phyloP scores from a whole-genome alignment of 345 rosid species.

The Arabidopsis arenosa region DNA sequence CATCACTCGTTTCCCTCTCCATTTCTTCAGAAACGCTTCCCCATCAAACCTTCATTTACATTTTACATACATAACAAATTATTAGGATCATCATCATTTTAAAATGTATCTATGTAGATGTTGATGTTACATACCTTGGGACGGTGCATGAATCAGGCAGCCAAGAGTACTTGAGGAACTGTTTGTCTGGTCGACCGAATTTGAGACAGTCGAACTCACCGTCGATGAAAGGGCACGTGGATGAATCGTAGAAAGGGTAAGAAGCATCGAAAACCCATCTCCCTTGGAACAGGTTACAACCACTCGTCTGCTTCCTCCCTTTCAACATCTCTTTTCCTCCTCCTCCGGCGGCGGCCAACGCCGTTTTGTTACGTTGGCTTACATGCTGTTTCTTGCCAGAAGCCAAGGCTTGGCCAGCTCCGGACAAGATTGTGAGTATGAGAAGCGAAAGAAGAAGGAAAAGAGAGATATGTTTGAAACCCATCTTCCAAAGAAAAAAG shows the following conservation, averaged over 20 bases:
- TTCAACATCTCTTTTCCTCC: conserved; percentile 39
- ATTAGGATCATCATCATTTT: neutral
- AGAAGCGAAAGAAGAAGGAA: conserved; percentile 33
- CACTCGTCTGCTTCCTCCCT: conserved; percentile 57
- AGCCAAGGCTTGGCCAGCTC: conserved; percentile 18
- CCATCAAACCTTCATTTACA: conserved; percentile 68
- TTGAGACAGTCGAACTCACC: conserved; percentile 75
- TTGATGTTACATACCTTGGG: conserved; percentile 60
- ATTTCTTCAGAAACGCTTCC: conserved; percentile 61
- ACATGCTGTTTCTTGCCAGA: conserved; percentile 25
- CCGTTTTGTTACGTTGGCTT: conserved; percentile 23
- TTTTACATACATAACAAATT: neutral
- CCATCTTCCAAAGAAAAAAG: conserved; percentile 40
- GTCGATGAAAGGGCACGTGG: conserved; percentile 78
- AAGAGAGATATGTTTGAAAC: conserved; percentile 39
- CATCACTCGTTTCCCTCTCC: conserved; percentile 96
- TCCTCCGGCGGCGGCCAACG: conserved; percentile 35
- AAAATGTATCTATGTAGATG: neutral
- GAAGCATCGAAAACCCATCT: conserved; percentile 69
- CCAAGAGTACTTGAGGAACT: conserved; percentile 86
- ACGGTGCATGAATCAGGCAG: conserved; percentile 68
- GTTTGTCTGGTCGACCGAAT: conserved; percentile 76
- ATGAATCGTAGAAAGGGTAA: conserved; percentile 65
- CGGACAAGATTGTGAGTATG: conserved; percentile 34
- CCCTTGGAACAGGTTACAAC: conserved; percentile 83